Base-by-base conservation (phyloP, 2,329 filamentous ascomycete genomes). In the Zasmidium citrigriseum region DNA sequence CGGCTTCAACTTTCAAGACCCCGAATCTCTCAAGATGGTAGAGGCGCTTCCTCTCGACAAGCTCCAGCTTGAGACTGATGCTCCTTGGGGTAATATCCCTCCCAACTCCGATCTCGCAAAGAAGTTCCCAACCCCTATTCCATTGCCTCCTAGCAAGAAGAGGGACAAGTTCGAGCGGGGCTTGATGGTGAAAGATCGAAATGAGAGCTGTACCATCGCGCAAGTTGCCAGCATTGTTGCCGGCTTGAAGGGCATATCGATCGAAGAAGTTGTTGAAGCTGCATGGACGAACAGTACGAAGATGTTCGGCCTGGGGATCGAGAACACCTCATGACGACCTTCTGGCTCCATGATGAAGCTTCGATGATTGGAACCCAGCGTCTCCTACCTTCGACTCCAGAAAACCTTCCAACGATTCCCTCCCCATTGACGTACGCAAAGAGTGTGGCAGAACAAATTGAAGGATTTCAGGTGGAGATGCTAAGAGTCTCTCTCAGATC, bases 201-300 rank as follows among this genome's bases (percentile, higher is more conserved):
- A 83, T 59, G 80, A 83, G 64, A 82, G 80, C 49, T 82, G 80
- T 60, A 70, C 68, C 0, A 79, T 83, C 12, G 76, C 77, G 44
- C 70, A 75, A 47, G 79, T 83, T 29, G 80, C 78, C 0, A 69
- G 75, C 50, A 68, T 82, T 1, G 78, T 82, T 3, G 80, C 80
- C 2, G 80, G 80, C 7, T 55, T 83, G 51, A 81, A 79, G 58
- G 78, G 75, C 0, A 44, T 77, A 1, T 45, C 62, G 1, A 71
- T 81, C 0, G 73, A 80, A 20, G 75, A 81, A 48, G 73, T 83
- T 22, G 74, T 73, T 0, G 67, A 75, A 9, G 74, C 72, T 1
- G 73, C 75, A 5, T 78, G 72, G 69, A 55, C 64, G 12, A 78
- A 78, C 53, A 76, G 74, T 48, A 46, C 60, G 5, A 57, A 56